A percentile compares a stretch with the other conserved stretches of the same genome.
These are phyloP conservation scores for Hypoxylon lienhwacheense DNA, from an alignment of 495 filamentous ascomycete genomes.

Conservation along the genomic window DNA sequence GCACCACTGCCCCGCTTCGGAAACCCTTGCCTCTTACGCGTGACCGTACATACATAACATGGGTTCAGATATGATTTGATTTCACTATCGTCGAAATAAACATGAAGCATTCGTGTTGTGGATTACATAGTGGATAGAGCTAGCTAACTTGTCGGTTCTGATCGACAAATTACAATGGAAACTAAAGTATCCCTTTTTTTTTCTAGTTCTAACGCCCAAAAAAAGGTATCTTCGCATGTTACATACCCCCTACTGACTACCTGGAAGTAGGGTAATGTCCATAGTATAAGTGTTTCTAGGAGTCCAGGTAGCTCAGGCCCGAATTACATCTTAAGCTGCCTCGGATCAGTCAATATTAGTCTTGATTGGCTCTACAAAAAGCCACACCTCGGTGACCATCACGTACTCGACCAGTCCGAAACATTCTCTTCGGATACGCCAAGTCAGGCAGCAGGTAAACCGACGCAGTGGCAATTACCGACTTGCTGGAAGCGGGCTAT, in stretches of 20 bases:
- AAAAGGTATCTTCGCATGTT: too few species aligned
- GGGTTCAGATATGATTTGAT: too few species aligned
- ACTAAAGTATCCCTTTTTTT: too few species aligned
- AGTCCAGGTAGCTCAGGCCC: slow-evolving; percentile 13
- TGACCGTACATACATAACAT: slow-evolving; percentile 19
- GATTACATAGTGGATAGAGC: too few species aligned
- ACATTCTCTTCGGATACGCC: slow-evolving; percentile 10
- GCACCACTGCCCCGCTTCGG: slow-evolving; percentile 28
- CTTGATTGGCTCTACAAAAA: slow-evolving; percentile 17
- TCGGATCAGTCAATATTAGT: slow-evolving; percentile 19
- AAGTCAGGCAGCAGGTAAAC: slow-evolving; percentile 21
- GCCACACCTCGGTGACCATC: slow-evolving; percentile 32
- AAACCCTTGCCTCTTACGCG: slow-evolving; percentile 24
- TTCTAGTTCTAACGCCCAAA: too few species aligned
- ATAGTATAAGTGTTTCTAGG: too few species aligned
- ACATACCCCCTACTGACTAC: too few species aligned
- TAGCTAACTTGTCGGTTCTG: too few species aligned
- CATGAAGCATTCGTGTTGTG: too few species aligned
- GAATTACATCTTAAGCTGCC: slow-evolving; percentile 18
- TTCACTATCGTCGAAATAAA: slow-evolving; percentile 11
- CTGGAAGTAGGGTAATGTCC: too few species aligned
- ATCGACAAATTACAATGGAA: too few species aligned
- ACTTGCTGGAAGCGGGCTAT: slow-evolving; percentile 4
- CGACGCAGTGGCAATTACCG: slow-evolving; percentile 10
- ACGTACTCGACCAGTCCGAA: slow-evolving; percentile 8